Conservation (phyloP, 208 protist genomes). For the Leptomonas seymouri region DNA sequence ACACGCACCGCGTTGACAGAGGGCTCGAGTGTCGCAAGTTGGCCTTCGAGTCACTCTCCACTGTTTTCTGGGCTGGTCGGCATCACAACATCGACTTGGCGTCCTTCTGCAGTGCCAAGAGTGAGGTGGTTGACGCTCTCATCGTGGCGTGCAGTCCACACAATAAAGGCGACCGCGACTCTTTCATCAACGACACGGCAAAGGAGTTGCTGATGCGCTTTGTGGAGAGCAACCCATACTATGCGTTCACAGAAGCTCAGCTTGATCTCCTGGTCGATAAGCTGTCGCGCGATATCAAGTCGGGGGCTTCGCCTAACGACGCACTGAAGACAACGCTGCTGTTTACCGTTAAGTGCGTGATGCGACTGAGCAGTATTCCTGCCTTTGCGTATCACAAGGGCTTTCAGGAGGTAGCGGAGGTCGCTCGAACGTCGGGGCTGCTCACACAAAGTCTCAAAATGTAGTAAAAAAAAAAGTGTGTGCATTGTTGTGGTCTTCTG, state of each 20-base stretch:
- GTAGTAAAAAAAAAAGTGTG: not conserved
- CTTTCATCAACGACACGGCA: constrained; percentile 47
- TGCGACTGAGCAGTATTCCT: constrained; percentile 31
- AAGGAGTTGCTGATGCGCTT: constrained; percentile 52
- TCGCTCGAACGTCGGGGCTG: constrained; percentile 24
- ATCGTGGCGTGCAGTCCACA: constrained; percentile 47
- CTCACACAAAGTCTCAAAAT: constrained; percentile 31
- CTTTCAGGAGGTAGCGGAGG: constrained; percentile 46
- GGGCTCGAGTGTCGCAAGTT: constrained; percentile 94
- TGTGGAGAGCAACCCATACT: constrained; percentile 38
- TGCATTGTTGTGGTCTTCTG: constrained; percentile 1
- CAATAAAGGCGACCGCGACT: constrained; percentile 47
- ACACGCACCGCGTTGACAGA: constrained; percentile 94
- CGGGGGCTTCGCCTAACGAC: constrained; percentile 24
- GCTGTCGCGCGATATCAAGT: constrained; percentile 43
- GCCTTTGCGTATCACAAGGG: constrained; percentile 40
- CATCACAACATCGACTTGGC: constrained; percentile 35
- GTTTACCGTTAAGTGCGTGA: constrained; percentile 48
- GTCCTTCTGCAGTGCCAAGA: constrained; percentile 48
- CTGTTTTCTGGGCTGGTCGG: constrained; percentile 53
- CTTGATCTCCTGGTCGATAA: constrained; percentile 46
- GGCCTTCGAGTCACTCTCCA: constrained; percentile 94
- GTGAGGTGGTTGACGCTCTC: constrained; percentile 41
- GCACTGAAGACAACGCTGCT: constrained; percentile 36
- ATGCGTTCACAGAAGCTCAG: constrained; percentile 29